Conservation (phyloP, 768 basidiomycete genomes). For the Austroboletus eburneus region DNA sequence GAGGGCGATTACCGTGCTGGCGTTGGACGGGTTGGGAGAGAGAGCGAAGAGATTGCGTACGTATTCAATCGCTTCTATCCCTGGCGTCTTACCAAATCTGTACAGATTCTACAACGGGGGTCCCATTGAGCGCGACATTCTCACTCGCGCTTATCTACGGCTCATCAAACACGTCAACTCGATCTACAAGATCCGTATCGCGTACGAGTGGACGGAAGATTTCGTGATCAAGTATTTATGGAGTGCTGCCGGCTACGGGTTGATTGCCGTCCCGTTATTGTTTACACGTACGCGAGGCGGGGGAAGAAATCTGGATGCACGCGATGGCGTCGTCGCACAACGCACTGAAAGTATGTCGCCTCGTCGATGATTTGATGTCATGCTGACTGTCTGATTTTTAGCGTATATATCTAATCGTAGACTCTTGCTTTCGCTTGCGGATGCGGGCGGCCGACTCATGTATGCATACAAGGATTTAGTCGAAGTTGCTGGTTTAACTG, state of each 20-base stretch:
- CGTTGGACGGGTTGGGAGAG: slow-evolving; percentile 79
- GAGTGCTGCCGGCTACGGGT: slow-evolving; percentile 87
- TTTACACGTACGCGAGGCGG: slow-evolving; percentile 47
- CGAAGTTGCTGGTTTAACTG: slow-evolving; percentile 92
- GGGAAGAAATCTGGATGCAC: slow-evolving; percentile 5
- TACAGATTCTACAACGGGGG: slow-evolving; percentile 90
- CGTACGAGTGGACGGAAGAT: slow-evolving; percentile 95
- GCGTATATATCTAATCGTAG: slow-evolving; percentile 93
- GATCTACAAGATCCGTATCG: slow-evolving; percentile 91
- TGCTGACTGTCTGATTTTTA: slow-evolving; percentile 19
- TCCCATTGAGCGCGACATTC: slow-evolving; percentile 72
- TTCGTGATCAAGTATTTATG: slow-evolving; percentile 95
- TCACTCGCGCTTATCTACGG: slow-evolving; percentile 70
- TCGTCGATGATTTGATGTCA: neutral
- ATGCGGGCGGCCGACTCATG: slow-evolving; percentile 94
- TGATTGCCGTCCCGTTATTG: slow-evolving; percentile 88
- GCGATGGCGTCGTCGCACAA: slow-evolving; percentile 38
- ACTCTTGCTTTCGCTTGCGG: slow-evolving; percentile 88
- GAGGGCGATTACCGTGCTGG: slow-evolving; percentile 91
- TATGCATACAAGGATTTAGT: slow-evolving; percentile 95
- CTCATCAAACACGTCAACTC: slow-evolving; percentile 88
- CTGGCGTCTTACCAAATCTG: neutral
- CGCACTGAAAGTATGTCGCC: slow-evolving; percentile 46
- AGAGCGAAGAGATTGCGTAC: slow-evolving; percentile 90
- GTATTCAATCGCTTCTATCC: slow-evolving; percentile 27